Evolutionary conservation across 805 yeast species (phyloP).

Genomic region (Myxozyma sirexii): DNA sequence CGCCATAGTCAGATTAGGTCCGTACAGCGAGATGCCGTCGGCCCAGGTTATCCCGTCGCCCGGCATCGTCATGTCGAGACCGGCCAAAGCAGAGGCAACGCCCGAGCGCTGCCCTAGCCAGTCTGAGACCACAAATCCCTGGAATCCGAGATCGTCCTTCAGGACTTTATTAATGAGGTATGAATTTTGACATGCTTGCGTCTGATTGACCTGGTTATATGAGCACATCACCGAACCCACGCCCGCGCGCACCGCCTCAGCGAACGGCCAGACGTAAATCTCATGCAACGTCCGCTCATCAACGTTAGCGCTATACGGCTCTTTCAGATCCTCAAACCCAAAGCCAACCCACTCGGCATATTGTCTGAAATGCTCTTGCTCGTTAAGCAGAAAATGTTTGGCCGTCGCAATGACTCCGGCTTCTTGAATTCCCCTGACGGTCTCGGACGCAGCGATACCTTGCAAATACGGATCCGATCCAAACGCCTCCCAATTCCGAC

Average conservation of each 20-base stretch:
- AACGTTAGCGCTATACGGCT: slow-evolving; percentile 55
- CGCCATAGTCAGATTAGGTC: slow-evolving; percentile 57
- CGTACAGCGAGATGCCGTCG: slow-evolving; percentile 59
- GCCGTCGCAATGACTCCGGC: slow-evolving; percentile 58
- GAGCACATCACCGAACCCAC: slow-evolving; percentile 66
- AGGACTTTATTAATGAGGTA: slow-evolving; percentile 56
- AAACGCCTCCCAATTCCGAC: slow-evolving; percentile 67
- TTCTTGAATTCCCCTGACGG: slow-evolving; percentile 58
- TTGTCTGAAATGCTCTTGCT: slow-evolving; percentile 63
- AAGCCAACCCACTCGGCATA: slow-evolving; percentile 54
- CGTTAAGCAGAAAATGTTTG: slow-evolving; percentile 61
- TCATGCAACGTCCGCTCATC: slow-evolving; percentile 67
- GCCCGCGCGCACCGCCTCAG: slow-evolving; percentile 62
- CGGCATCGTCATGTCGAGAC: slow-evolving; percentile 70
- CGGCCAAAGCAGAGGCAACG: slow-evolving; percentile 58
- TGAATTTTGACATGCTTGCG: slow-evolving; percentile 63
- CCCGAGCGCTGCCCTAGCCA: slow-evolving; percentile 70
- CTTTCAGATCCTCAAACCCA: slow-evolving; percentile 48
- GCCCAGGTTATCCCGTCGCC: slow-evolving; percentile 49
- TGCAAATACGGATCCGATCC: slow-evolving; percentile 64
- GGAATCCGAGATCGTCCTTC: slow-evolving; percentile 65
- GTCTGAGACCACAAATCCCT: slow-evolving; percentile 67
- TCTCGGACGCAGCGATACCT: slow-evolving; percentile 56
- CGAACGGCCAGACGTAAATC: slow-evolving; percentile 66
- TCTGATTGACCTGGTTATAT: slow-evolving; percentile 58